Base-by-base conservation (phyloP, 805 yeast genomes). In the Wickerhamomyces chambardii region DNA sequence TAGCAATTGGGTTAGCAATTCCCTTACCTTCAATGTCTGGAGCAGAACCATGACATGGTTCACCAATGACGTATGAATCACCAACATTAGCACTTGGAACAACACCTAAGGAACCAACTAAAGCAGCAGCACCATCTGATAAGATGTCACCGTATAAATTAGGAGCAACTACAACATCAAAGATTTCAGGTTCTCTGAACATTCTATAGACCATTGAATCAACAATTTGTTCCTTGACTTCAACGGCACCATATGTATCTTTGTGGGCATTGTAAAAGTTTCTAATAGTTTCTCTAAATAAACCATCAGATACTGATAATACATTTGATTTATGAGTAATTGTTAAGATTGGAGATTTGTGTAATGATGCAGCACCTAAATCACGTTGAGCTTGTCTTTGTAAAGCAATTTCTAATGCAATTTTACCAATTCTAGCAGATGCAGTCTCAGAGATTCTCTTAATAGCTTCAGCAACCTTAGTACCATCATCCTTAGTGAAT, bases 31-130 rank as follows among this genome's bases (percentile, higher is more conserved):
- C 95, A 47, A 92, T 92, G 61, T 92, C 98, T 38, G 98, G 98
- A 36, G 98, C 98, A 37, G 95, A 84, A 42, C 98, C 98, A 65
- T 92, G 98, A 58, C 97, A 89, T 56, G 98, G 98, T 67, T 92
- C 98, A 59, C 98, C 98, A 56, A 92, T 86, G 44, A 94, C 97
- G 56, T 92, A 90, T 58, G 71, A 64, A 57, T 87, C 95, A 53
- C 98, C 98, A 44, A 92, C 98, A 55, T 92, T 92, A 41, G 97
- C 97, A 36, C 95, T 82, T 53, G 98, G 97, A 38, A 92, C 97
- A 38, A 92, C 95, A 56, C 98, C 98, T 45, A 92, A 74, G 22
- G 97, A 90, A 34, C 98, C 98, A 39, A 90, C 95, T 38, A 89
- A 72, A 14, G 97, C 97, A 47, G 97, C 97, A 37, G 97, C 97